Conservation (phyloP, 192 early-diverging fungal species). For the Oehlia diaphana region DNA sequence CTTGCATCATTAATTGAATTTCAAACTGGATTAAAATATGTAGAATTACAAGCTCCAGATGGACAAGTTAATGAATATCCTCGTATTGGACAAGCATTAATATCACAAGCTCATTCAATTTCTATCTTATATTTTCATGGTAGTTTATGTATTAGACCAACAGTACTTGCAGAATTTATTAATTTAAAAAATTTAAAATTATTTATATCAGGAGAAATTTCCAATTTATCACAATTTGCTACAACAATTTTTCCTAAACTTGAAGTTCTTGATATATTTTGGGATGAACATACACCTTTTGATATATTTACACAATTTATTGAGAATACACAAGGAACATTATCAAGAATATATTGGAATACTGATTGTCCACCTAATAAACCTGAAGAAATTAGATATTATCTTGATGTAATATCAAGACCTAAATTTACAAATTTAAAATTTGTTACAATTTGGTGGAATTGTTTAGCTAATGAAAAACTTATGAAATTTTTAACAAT, state of each 20-base stretch:
- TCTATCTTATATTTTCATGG: background rate
- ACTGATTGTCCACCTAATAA: background rate
- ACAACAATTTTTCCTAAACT: background rate
- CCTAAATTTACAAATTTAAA: background rate
- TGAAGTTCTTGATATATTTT: slow-evolving; percentile 14
- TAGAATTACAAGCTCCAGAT: background rate
- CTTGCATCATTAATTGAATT: background rate
- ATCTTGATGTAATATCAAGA: background rate
- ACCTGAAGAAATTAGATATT: slow-evolving; percentile 1
- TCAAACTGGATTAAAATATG: background rate
- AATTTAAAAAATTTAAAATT: slow-evolving; percentile 6
- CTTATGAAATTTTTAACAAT: background rate
- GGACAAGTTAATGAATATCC: background rate
- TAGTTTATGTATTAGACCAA: background rate
- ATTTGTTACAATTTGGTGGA: slow-evolving; percentile 8
- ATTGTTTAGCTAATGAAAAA: background rate
- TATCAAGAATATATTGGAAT: slow-evolving; percentile 7
- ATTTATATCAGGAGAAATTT: background rate
- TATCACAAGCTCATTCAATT: background rate
- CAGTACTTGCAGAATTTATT: background rate
- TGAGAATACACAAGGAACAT: background rate
- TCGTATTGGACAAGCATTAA: background rate
- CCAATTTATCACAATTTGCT: background rate
- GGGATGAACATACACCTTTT: slow-evolving; percentile 13
- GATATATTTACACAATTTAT: background rate